Percentiles rank a stretch among this genome's conserved stretches.
phyloP scores from a whole-genome alignment of 352 stramenopile genomes.

The Phytophthora aleatoria region DNA sequence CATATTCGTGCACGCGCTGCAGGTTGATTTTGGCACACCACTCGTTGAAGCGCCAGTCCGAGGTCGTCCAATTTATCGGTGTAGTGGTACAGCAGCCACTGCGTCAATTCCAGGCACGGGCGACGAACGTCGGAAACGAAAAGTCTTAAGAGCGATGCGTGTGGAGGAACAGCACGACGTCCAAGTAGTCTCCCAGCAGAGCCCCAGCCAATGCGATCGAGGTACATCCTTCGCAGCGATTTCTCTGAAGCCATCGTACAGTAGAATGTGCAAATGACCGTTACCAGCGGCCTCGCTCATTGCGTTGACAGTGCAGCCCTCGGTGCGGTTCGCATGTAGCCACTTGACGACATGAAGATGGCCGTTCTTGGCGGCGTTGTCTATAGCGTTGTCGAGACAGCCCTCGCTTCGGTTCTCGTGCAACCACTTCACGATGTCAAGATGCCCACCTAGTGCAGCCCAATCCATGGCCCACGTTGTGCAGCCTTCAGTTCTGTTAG shows the following conservation, averaged over 20 bases:
- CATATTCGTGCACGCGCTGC: constrained; percentile 12
- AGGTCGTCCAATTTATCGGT: background rate
- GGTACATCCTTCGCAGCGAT: constrained; percentile 12
- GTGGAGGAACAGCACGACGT: constrained; percentile 30
- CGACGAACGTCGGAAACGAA: too few species aligned
- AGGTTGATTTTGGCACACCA: constrained; percentile 24
- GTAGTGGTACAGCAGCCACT: too few species aligned
- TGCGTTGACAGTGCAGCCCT: constrained; percentile 21
- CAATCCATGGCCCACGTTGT: constrained; percentile 25
- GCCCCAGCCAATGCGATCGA: constrained; percentile 16
- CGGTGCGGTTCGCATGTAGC: constrained; percentile 20
- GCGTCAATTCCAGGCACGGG: too few species aligned
- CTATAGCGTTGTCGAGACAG: constrained; percentile 35
- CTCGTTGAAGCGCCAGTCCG: constrained; percentile 29
- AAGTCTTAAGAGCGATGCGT: too few species aligned
- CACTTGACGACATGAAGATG: constrained; percentile 29
- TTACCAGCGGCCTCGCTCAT: constrained; percentile 23
- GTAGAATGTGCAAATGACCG: constrained; percentile 20
- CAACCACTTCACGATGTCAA: constrained; percentile 26
- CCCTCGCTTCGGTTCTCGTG: constrained; percentile 28
- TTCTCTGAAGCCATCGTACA: constrained; percentile 26
- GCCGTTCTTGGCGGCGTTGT: constrained; percentile 29
- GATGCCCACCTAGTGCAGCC: constrained; percentile 20
- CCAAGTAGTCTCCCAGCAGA: constrained; percentile 17
- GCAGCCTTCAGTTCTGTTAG: constrained; percentile 19